Evolutionary conservation across 1,284 basidiomycete species (phyloP), one percentile per base, ranked within the genome.

Genomic region (Apiotrichum porosum): DNA sequence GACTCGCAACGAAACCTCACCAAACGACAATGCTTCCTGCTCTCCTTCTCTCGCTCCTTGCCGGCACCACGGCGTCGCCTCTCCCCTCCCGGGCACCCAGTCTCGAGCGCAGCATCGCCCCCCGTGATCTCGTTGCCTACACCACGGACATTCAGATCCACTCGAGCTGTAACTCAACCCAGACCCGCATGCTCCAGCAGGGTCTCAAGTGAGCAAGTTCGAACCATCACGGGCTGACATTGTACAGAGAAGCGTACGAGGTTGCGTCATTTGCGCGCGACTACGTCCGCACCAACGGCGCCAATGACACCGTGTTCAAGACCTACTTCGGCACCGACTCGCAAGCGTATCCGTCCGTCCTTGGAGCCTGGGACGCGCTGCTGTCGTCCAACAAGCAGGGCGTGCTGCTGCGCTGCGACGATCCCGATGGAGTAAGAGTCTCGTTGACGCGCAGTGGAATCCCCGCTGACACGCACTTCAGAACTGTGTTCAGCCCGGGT

Each of bases 351-450:
- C 51, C 63, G n/a, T 52, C 65, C 2, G 68, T 60, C 14, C 30
- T 71, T 4, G 72, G 73, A 10, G 62, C 67, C 17, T 72, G 58
- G 45, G 61, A 69, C 12, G 54, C 62, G 9, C 44, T 75, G n/a
- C 47, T 74, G 37, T 39, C 41, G 24, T 45, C 44, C 8, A 66
- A 71, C 63, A 72, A 73, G 57, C 40, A 59, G 9, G 68, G 66
- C 17, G 63, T 68, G 3, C 18, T 69, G 1, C 40, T 74, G 28
- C 62, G 74, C 41, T 76, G 75, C 52, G 74, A 77, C 51, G 58
- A 77, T 55, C 57, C 61, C 13, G 75, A 77, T 37, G 62, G 61
- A 35, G 70, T 73, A 44, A 67, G 66, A 58, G 19, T 44, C 9
- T 32, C 14, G 12, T 17, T n/a, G 3, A n/a, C 2, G 3, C 5